phyloP scores from a whole-genome alignment of 306 rosid species.

The Gillenia trifoliata region DNA sequence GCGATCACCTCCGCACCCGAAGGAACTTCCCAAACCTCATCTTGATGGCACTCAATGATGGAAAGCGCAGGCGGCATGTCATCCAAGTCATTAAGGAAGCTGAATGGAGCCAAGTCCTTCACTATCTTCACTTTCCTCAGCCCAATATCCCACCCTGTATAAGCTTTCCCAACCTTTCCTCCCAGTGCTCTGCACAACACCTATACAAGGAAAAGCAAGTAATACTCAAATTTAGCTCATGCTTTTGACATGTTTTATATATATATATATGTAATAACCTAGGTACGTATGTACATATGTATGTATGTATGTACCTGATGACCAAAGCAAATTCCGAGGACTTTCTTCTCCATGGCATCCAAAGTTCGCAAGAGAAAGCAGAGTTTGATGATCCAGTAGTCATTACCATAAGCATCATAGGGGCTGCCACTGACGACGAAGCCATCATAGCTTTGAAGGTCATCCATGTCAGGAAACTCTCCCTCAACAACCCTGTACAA shows the following conservation, averaged over 20 bases:
- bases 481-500: slow-evolving; percentile 53
- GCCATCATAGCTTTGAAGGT: slow-evolving; percentile 49
- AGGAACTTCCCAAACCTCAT: slow-evolving; percentile 67
- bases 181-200: slow-evolving; percentile 72
- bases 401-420: slow-evolving; percentile 55
- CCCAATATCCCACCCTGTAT: slow-evolving; percentile 69
- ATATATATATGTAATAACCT: not conserved
- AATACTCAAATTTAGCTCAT: not conserved
- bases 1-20: slow-evolving; percentile 54
- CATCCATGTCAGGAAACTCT: slow-evolving; percentile 43
- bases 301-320: slow-evolving; percentile 45
- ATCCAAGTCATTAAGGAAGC: slow-evolving; percentile 18
- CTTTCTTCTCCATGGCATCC: slow-evolving; percentile 55
- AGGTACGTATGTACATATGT: not conserved
- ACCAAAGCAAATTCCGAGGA: slow-evolving; percentile 76
- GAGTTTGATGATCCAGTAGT: slow-evolving; percentile 52
- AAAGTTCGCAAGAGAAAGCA: slow-evolving; percentile 51
- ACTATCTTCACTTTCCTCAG: slow-evolving; percentile 40
- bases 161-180: slow-evolving; percentile 54
- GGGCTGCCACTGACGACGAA: slow-evolving; percentile 61
- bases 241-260: not conserved
- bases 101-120: slow-evolving; percentile 23
- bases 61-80: slow-evolving; percentile 39
- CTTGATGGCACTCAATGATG: slow-evolving; percentile 58
- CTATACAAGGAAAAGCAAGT: slow-evolving; percentile 15